Conservation (phyloP, 192 early-diverging fungal genomes). For the Podila horticola region DNA sequence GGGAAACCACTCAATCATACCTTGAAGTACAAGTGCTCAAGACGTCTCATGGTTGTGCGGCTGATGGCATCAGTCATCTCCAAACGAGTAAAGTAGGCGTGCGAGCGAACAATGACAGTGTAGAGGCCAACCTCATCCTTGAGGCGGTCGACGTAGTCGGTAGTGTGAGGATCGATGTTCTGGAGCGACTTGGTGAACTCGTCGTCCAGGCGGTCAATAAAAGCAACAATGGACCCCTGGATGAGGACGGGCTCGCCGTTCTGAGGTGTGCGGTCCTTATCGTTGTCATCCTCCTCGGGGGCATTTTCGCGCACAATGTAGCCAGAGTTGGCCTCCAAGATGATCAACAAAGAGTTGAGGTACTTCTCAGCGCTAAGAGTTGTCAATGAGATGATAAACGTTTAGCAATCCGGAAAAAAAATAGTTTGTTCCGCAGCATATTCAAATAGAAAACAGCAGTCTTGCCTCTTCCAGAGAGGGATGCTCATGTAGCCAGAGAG, state of each 20-base stretch:
- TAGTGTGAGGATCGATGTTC: slow-evolving; percentile 96
- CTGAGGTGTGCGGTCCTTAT: slow-evolving; percentile 65
- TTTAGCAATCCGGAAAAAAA: neutral
- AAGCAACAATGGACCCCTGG: slow-evolving; percentile 87
- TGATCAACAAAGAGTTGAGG: slow-evolving; percentile 79
- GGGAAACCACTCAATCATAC: slow-evolving; percentile 21
- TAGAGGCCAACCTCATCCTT: slow-evolving; percentile 91
- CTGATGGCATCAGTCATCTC: slow-evolving; percentile 69
- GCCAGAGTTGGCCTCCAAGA: slow-evolving; percentile 80
- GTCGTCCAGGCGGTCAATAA: slow-evolving; percentile 95
- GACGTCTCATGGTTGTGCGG: slow-evolving; percentile 82
- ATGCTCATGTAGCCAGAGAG: slow-evolving; percentile 76
- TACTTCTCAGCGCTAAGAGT: slow-evolving; percentile 61
- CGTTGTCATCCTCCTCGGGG: slow-evolving; percentile 73
- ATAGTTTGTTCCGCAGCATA: too few relatives aligned
- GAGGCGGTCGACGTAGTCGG: slow-evolving; percentile 95
- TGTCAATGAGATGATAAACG: neutral
- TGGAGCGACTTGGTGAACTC: slow-evolving; percentile 97
- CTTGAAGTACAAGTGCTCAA: slow-evolving; percentile 99
- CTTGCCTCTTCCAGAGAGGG: slow-evolving; percentile 82
- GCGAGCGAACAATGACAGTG: slow-evolving; percentile 85
- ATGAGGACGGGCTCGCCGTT: slow-evolving; percentile 67
- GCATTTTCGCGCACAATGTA: slow-evolving; percentile 77
- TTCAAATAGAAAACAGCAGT: neutral
- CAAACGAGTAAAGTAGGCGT: slow-evolving; percentile 85